phyloP scores from a whole-genome alignment of 2,329 filamentous ascomycete species.

The Diaporthe citrichinensis region DNA sequence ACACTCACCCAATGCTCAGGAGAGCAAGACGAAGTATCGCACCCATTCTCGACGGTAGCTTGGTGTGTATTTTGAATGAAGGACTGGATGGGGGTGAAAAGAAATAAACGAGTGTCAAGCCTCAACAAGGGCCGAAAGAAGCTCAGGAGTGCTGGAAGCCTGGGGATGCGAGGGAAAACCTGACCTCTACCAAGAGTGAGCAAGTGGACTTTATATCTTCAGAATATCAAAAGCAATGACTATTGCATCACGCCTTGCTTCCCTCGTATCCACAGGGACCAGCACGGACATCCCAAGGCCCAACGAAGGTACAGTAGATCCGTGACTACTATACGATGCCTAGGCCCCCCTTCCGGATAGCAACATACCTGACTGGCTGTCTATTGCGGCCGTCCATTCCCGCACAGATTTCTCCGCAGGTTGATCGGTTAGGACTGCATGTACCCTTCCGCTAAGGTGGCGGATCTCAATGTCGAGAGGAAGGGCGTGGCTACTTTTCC shows the following conservation, averaged over 20 bases:
- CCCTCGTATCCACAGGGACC: conserved; percentile 34
- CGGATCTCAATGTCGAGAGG: conserved; percentile 22
- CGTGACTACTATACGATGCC: conserved; percentile 4
- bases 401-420: conserved; percentile 32
- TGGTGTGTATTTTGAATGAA: neutral
- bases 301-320: neutral
- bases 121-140: conserved; percentile 29
- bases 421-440: conserved; percentile 31
- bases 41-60: conserved; percentile 17
- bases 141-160: conserved; percentile 33
- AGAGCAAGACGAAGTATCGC: conserved; percentile 32
- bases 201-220: conserved; percentile 32
- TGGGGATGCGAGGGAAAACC: conserved; percentile 5
- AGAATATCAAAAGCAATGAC: neutral
- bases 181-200: neutral
- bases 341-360: conserved; percentile 8
- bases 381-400: conserved; percentile 11
- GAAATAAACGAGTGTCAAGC: conserved; percentile 36
- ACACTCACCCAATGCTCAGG: conserved; percentile 34
- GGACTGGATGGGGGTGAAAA: conserved; percentile 11
- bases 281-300: conserved; percentile 7
- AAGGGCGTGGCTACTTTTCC: neutral
- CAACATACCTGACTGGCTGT: conserved; percentile 21
- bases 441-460: conserved; percentile 30
- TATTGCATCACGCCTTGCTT: neutral